Evolutionary conservation across 2,329 filamentous ascomycete species (phyloP).

Genomic region (Cladorrhinum sp.): DNA sequence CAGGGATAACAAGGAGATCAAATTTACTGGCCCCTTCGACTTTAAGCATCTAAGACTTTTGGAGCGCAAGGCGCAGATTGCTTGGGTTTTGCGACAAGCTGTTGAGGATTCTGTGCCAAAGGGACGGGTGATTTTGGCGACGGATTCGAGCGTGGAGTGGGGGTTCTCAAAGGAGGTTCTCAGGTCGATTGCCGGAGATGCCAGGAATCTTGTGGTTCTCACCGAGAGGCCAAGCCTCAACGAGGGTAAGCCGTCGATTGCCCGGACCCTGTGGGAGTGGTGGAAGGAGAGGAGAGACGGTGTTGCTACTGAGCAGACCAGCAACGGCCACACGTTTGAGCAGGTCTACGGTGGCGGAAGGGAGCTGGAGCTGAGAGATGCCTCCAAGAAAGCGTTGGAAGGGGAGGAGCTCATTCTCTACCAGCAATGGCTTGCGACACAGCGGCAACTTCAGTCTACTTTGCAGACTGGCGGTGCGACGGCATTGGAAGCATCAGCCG

Average conservation of each 20-base stretch:
- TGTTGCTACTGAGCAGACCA: conserved; percentile 55
- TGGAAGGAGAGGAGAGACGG: conserved; percentile 68
- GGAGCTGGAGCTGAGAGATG: conserved; percentile 58
- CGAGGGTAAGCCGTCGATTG: conserved; percentile 56
- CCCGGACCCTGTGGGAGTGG: conserved; percentile 74
- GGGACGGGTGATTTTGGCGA: conserved; percentile 81
- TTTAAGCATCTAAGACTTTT: conserved; percentile 82
- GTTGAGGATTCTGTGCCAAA: conserved; percentile 41
- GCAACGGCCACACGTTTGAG: conserved; percentile 57
- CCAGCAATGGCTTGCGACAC: conserved; percentile 87
- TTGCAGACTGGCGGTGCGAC: conserved; percentile 67
- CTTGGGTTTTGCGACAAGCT: conserved; percentile 58
- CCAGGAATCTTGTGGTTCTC: conserved; percentile 79
- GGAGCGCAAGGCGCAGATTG: conserved; percentile 76
- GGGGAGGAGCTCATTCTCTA: conserved; percentile 77
- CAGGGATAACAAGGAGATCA: conserved; percentile 26
- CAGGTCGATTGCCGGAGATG: conserved; percentile 68
- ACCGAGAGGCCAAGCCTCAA: conserved; percentile 66
- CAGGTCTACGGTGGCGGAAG: conserved; percentile 64
- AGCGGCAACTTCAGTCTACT: conserved; percentile 81
- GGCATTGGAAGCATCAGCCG: conserved; percentile 65
- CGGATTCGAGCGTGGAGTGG: conserved; percentile 88
- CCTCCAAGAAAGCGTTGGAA: conserved; percentile 63
- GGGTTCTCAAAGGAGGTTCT: conserved; percentile 85
- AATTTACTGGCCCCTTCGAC: conserved; percentile 74